phyloP scores from a whole-genome alignment of 176 grass and related monocot species.

The Bothriochloa decipiens region DNA sequence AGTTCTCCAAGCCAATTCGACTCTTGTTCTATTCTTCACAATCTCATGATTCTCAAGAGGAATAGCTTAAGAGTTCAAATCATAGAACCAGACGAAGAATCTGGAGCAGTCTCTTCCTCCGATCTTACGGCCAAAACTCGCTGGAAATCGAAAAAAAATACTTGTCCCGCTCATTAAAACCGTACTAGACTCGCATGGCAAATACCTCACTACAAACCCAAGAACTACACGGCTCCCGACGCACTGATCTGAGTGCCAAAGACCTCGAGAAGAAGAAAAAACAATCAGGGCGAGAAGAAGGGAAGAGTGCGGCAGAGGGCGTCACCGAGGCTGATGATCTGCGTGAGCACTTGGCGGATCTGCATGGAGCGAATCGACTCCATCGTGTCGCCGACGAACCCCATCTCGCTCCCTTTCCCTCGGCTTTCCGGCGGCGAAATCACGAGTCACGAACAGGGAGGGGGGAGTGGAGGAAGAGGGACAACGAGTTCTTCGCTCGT shows the following conservation, averaged over 20 bases:
- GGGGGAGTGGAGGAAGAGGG: not conserved
- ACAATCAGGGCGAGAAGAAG: not conserved
- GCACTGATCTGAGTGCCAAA: not conserved
- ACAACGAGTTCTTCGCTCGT: not conserved
- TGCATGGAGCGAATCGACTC: constrained; percentile 71
- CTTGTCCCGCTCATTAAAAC: not conserved
- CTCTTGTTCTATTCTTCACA: not conserved
- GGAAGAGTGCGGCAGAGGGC: not conserved
- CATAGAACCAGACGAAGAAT: not conserved
- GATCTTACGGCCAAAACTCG: constrained; percentile 7
- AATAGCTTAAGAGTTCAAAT: not conserved
- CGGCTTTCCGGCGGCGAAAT: constrained; percentile 8
- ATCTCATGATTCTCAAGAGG: not conserved
- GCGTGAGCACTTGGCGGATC: constrained; percentile 64
- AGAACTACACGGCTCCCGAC: not conserved
- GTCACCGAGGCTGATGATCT: constrained; percentile 80
- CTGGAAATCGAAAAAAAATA: not conserved
- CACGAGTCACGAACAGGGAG: not conserved
- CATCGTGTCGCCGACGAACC: constrained; percentile 59
- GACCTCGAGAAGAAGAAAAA: not conserved
- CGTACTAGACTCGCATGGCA: not conserved
- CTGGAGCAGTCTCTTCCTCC: not conserved
- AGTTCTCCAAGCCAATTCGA: not conserved
- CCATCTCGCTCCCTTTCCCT: constrained; percentile 47
- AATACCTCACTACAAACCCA: not conserved